Evolutionary conservation across 805 yeast species (phyloP).

Genomic region (Ogataea nitratoaversa): DNA sequence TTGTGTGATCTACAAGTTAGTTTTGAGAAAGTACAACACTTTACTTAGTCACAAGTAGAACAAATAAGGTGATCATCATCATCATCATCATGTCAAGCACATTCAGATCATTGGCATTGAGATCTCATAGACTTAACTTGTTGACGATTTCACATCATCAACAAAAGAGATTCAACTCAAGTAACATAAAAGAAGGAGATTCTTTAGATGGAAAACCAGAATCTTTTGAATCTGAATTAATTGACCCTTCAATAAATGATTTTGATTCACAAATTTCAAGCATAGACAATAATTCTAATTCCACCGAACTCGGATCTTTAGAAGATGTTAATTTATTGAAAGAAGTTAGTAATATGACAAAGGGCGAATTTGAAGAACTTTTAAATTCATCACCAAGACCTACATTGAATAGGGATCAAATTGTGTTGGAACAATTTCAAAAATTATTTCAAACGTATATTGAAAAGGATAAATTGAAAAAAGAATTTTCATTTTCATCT

Average conservation of each 20-base stretch:
- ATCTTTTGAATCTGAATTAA: too few species aligned
- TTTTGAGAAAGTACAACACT: too few species aligned
- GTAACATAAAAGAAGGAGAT: neutral
- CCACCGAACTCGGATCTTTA: neutral
- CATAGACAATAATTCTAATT: too few species aligned
- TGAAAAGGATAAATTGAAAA: constrained; percentile 20
- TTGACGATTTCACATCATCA: neutral
- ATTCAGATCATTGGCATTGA: constrained; percentile 3
- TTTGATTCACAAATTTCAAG: too few species aligned
- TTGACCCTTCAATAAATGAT: too few species aligned
- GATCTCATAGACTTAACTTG: constrained; percentile 1
- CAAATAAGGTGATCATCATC: too few species aligned
- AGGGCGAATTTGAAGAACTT: constrained; percentile 24
- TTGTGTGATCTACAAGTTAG: too few species aligned
- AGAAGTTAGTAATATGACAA: constrained; percentile 19
- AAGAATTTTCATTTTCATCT: constrained; percentile 21
- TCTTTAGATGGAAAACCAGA: neutral
- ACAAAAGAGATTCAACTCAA: constrained; percentile 1
- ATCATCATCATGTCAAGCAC: neutral
- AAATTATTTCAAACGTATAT: constrained; percentile 24
- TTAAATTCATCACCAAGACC: constrained; percentile 25
- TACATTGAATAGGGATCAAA: constrained; percentile 26
- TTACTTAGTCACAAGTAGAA: too few species aligned
- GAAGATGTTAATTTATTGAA: constrained; percentile 1
- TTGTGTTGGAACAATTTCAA: constrained; percentile 23